Evolutionary conservation across 148 eudicot genomes (phyloP), one percentile per base, ranked within the genome.

Genomic region (Rheum nobile): DNA sequence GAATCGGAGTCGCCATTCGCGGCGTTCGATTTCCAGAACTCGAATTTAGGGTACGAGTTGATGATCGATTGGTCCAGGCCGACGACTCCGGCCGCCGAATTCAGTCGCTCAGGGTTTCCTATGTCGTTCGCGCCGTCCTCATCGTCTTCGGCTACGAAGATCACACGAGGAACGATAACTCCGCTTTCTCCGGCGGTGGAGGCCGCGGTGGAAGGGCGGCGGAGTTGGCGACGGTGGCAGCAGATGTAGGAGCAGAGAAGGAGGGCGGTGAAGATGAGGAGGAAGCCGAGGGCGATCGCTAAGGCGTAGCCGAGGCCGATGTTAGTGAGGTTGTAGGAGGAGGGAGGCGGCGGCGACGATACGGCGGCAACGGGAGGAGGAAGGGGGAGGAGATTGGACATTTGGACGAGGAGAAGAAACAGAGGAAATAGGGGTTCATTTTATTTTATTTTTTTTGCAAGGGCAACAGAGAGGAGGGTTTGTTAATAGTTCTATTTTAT

Each of bases 111-210:
- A 28, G 21, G n/a, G 81, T 76, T 89, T 42, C 73, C 86, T 29
- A 50, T 54, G 71, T 78, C 71, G 6, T 82, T 78, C 24, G 78
- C 75, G 10, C 79, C 72, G 76, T n/a, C n/a, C n/a, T n/a, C n/a
- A n/a, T 82, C 88, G 55, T 82, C 89, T 72, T 92, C 97, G n/a
- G 87, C 88, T 26, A 92, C 97, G 77, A 92, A 92, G 77, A 92
- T 77, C 65, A 90, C 82, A 21, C 93, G 87, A 1, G 97, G 97
- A n/a, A 90, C 82, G 74, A 87, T 82, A 61, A 87, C 48, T 65
- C 80, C 82, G 78, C 41, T 55, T 59, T 67, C 65, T 50, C 57
- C 76, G 46, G 65, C 16, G 77, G 77, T n/a, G 34, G 21, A 48
- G 67, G 73, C 67, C 31, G 26, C 4, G 59, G 57, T 52, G 77